phyloP scores from a whole-genome alignment of 805 yeast species.

The Tetrapisispora nanseiensis region DNA sequence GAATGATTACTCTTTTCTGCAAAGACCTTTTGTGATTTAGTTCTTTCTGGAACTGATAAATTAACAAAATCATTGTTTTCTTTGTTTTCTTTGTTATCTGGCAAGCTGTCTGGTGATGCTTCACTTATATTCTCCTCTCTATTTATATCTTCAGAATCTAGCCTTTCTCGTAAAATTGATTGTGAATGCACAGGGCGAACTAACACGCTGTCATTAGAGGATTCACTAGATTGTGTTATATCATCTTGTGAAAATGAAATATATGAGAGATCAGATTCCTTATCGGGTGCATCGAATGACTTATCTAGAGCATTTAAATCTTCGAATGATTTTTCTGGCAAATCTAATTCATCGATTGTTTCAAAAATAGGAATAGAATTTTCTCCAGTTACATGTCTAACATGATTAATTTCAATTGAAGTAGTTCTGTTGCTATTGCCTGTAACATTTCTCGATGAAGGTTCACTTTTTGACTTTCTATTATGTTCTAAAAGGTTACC shows the following conservation, averaged over 20 bases:
- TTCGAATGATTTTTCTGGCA: not conserved
- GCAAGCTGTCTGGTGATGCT: not conserved
- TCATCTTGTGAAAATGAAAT: slow-evolving; percentile 2
- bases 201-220: slow-evolving; percentile 2
- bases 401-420: not conserved
- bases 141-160: not conserved
- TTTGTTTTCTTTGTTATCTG: not conserved
- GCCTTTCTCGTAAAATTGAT: slow-evolving; percentile 2
- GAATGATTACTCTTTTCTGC: slow-evolving; percentile 26
- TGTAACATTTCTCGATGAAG: slow-evolving; percentile 2
- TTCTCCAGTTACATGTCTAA: not conserved
- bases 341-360: not conserved
- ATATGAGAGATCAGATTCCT: slow-evolving; percentile 1
- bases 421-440: not conserved
- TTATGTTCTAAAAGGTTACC: not conserved
- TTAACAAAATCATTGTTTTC: not conserved
- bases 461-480: not conserved
- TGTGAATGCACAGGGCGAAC: slow-evolving; percentile 2
- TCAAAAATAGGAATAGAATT: not conserved
- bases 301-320: not conserved
- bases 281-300: not conserved
- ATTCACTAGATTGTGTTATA: not conserved
- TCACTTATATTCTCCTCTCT: too few species aligned
- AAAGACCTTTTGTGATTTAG: slow-evolving; percentile 3
- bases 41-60: slow-evolving; percentile 2